Conservation (phyloP, 2,329 filamentous ascomycete genomes). For the Balansia obtecta region DNA sequence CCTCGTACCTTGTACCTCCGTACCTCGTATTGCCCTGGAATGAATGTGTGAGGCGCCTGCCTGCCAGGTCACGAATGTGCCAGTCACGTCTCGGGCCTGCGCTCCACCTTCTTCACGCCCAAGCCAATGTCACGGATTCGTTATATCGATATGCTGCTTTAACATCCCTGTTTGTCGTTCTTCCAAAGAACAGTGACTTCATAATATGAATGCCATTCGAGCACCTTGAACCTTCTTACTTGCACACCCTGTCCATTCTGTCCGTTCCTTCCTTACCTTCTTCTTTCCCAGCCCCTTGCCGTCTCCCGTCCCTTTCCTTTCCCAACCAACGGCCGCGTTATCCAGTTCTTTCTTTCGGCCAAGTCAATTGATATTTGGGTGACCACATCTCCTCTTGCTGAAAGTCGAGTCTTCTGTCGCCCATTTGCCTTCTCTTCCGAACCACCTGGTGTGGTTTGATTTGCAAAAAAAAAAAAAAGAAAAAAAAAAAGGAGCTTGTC, state of each 20-base stretch:
- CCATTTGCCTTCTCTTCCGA: not conserved
- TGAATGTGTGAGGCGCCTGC: too few species aligned
- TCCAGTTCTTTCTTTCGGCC: not conserved
- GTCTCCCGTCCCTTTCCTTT: constrained; percentile 1
- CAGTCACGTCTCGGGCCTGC: not conserved
- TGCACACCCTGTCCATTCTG: not conserved
- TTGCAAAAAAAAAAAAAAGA: not conserved
- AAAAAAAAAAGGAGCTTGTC: too few species aligned
- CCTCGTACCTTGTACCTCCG: too few species aligned
- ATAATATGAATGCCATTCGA: not conserved
- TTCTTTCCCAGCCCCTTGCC: constrained; percentile 4
- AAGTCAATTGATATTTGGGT: not conserved
- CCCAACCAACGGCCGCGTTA: constrained; percentile 1
- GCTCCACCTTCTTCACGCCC: not conserved
- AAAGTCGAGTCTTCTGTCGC: not conserved
- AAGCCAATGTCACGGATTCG: not conserved
- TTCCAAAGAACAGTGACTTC: not conserved
- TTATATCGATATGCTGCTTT: not conserved
- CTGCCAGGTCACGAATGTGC: too few species aligned
- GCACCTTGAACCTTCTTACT: not conserved
- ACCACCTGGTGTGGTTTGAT: not conserved
- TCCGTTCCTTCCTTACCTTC: not conserved
- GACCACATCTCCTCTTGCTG: not conserved
- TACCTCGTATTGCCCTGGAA: too few species aligned
- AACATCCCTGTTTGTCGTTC: not conserved